Evolutionary conservation across 1,284 basidiomycete species (phyloP).

Genomic region (Sphaerobolus stellatus): DNA sequence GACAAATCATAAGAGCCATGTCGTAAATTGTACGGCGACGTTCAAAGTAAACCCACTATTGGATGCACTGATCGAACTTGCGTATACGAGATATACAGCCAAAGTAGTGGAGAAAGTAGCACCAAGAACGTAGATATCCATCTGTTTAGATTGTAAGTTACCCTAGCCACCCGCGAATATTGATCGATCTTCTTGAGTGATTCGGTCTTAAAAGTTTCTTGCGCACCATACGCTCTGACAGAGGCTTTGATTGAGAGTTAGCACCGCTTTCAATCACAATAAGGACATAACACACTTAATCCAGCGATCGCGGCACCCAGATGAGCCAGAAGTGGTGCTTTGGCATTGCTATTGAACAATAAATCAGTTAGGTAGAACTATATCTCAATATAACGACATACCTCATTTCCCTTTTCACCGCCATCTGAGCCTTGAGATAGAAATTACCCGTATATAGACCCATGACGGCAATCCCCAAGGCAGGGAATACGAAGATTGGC

Average conservation of each 20-base stretch:
- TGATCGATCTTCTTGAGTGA: conserved; percentile 20
- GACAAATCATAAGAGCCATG: conserved; percentile 11
- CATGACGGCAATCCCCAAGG: conserved; percentile 30
- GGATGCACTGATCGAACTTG: conserved; percentile 8
- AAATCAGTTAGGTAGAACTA: too few species aligned
- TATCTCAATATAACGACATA: too few species aligned
- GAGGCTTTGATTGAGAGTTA: conserved; percentile 26
- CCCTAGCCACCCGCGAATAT: conserved; percentile 18
- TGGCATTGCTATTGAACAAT: conserved; percentile 40
- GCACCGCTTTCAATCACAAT: conserved; percentile 35
- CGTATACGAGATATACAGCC: conserved; percentile 19
- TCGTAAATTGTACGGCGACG: conserved; percentile 5
- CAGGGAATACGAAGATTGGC: conserved; percentile 26
- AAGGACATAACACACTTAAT: conserved; percentile 19
- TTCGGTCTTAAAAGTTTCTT: conserved; percentile 19
- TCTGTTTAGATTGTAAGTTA: conserved; percentile 19
- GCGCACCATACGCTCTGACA: conserved; percentile 27
- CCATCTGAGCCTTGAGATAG: conserved; percentile 44
- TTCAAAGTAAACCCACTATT: conserved; percentile 19
- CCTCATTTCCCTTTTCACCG: conserved; percentile 41
- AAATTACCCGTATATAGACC: conserved; percentile 40
- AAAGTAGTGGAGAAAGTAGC: conserved; percentile 17
- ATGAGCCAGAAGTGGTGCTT: conserved; percentile 36
- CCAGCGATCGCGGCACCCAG: conserved; percentile 37
- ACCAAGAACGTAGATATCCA: conserved; percentile 18